A percentile compares a stretch with the other conserved stretches of the same genome.
Evolutionary conservation across 495 filamentous ascomycete species (phyloP).

Genomic region (Chaetomium tenue): DNA sequence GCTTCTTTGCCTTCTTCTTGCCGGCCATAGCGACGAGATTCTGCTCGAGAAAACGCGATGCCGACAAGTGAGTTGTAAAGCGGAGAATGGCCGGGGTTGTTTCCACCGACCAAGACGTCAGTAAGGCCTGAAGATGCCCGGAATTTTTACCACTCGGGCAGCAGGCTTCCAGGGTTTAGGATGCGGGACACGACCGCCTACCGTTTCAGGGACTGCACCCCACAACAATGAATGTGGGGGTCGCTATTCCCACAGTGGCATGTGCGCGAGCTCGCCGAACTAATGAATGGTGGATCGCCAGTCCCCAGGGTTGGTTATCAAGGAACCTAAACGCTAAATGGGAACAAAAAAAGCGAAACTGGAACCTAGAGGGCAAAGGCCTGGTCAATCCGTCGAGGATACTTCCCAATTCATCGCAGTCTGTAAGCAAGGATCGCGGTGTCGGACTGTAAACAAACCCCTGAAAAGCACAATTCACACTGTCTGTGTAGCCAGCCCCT

Average conservation of each 20-base stretch:
- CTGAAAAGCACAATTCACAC: not conserved
- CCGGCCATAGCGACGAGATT: conserved; percentile 59
- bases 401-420: not conserved
- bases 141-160: conserved; percentile 21
- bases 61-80: not conserved
- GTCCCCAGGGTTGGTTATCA: too few relatives aligned
- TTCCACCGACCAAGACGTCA: conserved; percentile 22
- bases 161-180: conserved; percentile 6
- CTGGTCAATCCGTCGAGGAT: too few relatives aligned
- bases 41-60: conserved; percentile 8
- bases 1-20: conserved; percentile 88
- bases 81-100: conserved; percentile 17
- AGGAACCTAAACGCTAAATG: too few relatives aligned
- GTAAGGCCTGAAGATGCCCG: conserved; percentile 19
- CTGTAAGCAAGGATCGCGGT: not conserved
- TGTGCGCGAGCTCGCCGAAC: too few relatives aligned
- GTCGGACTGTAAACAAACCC: not conserved
- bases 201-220: conserved; percentile 29
- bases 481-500: not conserved
- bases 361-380: not conserved
- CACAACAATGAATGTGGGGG: not conserved
- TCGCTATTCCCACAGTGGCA: conserved; percentile 25
- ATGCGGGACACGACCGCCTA: conserved; percentile 34
- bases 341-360: not conserved
- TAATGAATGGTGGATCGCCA: too few relatives aligned